Evolutionary conservation across 805 yeast genomes (phyloP).

Genomic region (Huiozyma naganishii): DNA sequence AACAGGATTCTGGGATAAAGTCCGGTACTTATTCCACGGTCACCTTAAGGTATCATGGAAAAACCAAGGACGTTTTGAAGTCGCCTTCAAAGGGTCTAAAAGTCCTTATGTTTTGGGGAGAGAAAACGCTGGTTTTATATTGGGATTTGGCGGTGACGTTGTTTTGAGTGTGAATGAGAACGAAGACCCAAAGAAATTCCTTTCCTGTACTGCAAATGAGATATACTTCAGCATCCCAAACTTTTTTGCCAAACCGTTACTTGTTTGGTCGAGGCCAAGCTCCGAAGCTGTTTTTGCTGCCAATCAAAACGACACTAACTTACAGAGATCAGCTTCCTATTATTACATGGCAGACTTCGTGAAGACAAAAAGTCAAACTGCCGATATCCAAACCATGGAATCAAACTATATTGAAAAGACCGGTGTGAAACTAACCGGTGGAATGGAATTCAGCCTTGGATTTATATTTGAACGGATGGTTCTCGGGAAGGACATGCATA

Average conservation of each 20-base stretch:
- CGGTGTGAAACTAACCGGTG: conserved; percentile 50
- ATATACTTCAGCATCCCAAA: conserved; percentile 71
- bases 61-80: conserved; percentile 40
- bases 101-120: conserved; percentile 69
- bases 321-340: conserved; percentile 37
- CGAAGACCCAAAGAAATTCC: conserved; percentile 57
- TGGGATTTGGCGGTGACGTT: conserved; percentile 59
- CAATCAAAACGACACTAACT: conserved; percentile 29
- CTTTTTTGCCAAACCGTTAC: conserved; percentile 42
- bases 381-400: conserved; percentile 17
- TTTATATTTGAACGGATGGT: conserved; percentile 42
- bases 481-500: conserved; percentile 13
- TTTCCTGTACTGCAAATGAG: conserved; percentile 50
- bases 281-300: conserved; percentile 37
- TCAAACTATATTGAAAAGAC: conserved; percentile 35
- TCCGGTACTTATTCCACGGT: conserved; percentile 70
- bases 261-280: conserved; percentile 50
- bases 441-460: conserved; percentile 47
- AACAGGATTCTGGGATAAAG: conserved; percentile 89
- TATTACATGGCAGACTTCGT: conserved; percentile 33
- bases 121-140: conserved; percentile 61
- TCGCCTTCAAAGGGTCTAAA: conserved; percentile 61
- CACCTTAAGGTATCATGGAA: conserved; percentile 42
- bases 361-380: conserved; percentile 8
- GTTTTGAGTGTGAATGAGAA: conserved; percentile 49